These are phyloP conservation scores for Tolypocladium tropicale DNA, from an alignment of 2,329 filamentous ascomycete genomes.

Conservation along the genomic window DNA sequence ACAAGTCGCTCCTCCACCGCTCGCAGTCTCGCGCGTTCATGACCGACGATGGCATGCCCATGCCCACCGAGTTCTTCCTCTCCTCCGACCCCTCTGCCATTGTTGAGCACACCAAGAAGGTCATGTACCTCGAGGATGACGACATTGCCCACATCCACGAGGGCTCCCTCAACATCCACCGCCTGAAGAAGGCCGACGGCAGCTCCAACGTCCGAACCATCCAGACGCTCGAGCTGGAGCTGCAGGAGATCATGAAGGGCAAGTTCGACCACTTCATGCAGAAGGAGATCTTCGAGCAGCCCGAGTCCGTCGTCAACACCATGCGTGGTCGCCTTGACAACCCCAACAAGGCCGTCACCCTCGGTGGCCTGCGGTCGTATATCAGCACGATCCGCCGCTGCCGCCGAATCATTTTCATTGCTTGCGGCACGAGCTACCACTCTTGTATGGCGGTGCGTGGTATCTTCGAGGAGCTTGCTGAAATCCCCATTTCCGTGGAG, in stretches of 20 bases:
- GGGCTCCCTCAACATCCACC: conserved; percentile 97
- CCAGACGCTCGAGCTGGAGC: conserved; percentile 95
- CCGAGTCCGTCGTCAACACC: conserved; percentile 97
- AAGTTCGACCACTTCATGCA: conserved; percentile 99
- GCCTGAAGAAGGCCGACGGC: conserved; percentile 91
- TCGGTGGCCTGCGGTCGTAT: conserved; percentile 93
- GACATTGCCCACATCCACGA: conserved; percentile 99
- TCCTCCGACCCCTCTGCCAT: conserved; percentile 98
- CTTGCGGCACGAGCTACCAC: conserved; percentile 96
- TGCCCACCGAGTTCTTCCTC: conserved; percentile 98
- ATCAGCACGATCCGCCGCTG: conserved; percentile 94
- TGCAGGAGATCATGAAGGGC: conserved; percentile 99
- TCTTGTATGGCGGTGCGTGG: conserved; percentile 99
- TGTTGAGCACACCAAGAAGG: conserved; percentile 99
- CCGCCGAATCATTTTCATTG: conserved; percentile 96
- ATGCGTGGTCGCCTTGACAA: conserved; percentile 98
- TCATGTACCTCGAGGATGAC: conserved; percentile 98
- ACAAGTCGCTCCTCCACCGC: conserved; percentile 96
- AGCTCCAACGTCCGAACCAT: conserved; percentile 96
- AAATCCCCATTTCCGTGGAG: conserved; percentile 96
- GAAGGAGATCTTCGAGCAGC: conserved; percentile 99
- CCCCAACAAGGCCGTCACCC: conserved; percentile 87
- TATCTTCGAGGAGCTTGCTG: conserved; percentile 93
- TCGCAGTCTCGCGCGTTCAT: conserved; percentile 98
- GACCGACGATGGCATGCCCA: conserved; percentile 94